These are phyloP conservation scores for Medicago truncatula DNA, from an alignment of 306 rosid genomes.

Conservation along the genomic window MtrunA17r5.0-ANR NC_053048.1:6153001-6153500, in stretches of 20 bases:
- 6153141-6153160: background rate
- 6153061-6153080: too few relatives aligned
- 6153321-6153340: slow-evolving; percentile 54
- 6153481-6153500: slow-evolving; percentile 43
- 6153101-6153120: background rate
- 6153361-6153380: slow-evolving; percentile 57
- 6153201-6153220: slow-evolving; percentile 80
- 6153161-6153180: slow-evolving; percentile 19
- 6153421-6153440: slow-evolving; percentile 39
- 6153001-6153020: background rate
- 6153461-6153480: slow-evolving; percentile 30
- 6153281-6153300: slow-evolving; percentile 39
- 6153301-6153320: slow-evolving; percentile 21
- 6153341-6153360: slow-evolving; percentile 57
- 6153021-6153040: too few relatives aligned
- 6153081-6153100: too few relatives aligned
- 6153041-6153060: too few relatives aligned
- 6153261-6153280: slow-evolving; percentile 28
- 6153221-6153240: slow-evolving; percentile 70
- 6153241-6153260: slow-evolving; percentile 18
- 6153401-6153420: slow-evolving; percentile 73
- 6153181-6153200: slow-evolving; percentile 78
- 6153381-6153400: slow-evolving; percentile 67
- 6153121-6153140: background rate
- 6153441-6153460: slow-evolving; percentile 6